These are phyloP conservation scores for Plasmodium blacklocki DNA, from an alignment of 169 alveolate genomes.

Conservation along the genomic window DNA sequence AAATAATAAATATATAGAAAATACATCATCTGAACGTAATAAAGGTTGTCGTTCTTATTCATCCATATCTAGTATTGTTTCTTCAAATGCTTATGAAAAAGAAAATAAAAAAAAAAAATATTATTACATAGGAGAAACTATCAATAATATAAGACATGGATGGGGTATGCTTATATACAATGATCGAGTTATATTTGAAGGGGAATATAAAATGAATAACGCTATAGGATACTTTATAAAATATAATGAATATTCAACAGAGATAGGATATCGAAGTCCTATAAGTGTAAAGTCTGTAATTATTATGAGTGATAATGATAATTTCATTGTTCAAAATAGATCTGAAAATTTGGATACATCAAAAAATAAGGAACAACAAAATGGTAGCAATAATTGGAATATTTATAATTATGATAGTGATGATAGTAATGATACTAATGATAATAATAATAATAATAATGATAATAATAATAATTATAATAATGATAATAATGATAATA, in stretches of 20 bases:
- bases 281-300: slow-evolving; percentile 54
- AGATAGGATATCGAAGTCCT: slow-evolving; percentile 78
- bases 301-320: slow-evolving; percentile 73
- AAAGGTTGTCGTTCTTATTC: slow-evolving; percentile 12
- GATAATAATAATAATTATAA: too few species aligned
- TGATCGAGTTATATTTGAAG: slow-evolving; percentile 79
- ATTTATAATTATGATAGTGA: neutral
- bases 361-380: neutral
- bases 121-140: slow-evolving; percentile 79
- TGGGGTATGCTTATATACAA: slow-evolving; percentile 81
- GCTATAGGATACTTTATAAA: slow-evolving; percentile 78
- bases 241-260: slow-evolving; percentile 72
- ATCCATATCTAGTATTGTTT: slow-evolving; percentile 28
- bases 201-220: slow-evolving; percentile 79
- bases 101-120: slow-evolving; percentile 43
- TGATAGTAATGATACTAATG: neutral
- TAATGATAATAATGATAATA: too few species aligned
- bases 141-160: slow-evolving; percentile 79
- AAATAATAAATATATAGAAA: neutral
- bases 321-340: slow-evolving; percentile 64
- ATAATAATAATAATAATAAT: neutral
- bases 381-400: neutral
- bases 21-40: slow-evolving; percentile 16
- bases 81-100: slow-evolving; percentile 21
- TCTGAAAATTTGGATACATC: slow-evolving; percentile 26